Conservation (phyloP, 2,329 filamentous ascomycete species). For the Tolypocladium guangdongense region DNA sequence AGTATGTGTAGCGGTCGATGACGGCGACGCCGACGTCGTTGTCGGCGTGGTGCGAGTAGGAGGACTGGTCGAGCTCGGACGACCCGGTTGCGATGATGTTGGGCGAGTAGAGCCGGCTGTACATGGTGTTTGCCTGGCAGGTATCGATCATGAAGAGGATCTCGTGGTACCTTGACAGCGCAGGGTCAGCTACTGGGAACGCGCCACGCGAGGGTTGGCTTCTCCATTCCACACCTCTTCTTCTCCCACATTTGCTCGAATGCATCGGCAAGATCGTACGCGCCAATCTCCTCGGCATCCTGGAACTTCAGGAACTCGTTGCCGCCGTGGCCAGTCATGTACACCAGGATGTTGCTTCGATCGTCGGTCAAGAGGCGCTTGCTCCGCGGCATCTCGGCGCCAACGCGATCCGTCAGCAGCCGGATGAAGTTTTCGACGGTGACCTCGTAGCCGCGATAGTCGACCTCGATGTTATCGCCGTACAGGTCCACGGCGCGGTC, state of each 20-base stretch:
- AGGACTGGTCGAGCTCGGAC: constrained; percentile 88
- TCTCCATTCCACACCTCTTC: constrained; percentile 55
- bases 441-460: constrained; percentile 96
- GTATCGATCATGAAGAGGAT: constrained; percentile 99
- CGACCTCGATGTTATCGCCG: constrained; percentile 97
- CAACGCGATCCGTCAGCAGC: constrained; percentile 84
- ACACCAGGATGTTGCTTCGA: constrained; percentile 91
- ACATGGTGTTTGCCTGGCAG: constrained; percentile 99
- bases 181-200: neutral
- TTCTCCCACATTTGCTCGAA: constrained; percentile 99
- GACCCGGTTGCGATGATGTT: constrained; percentile 98
- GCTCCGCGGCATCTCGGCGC: constrained; percentile 87
- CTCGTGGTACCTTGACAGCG: constrained; percentile 65
- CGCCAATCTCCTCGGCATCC: constrained; percentile 93
- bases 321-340: constrained; percentile 97
- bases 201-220: neutral
- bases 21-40: constrained; percentile 96
- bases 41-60: constrained; percentile 95
- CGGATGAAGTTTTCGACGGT: constrained; percentile 99
- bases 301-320: constrained; percentile 99
- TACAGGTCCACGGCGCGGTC: constrained; percentile 93
- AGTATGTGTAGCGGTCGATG: constrained; percentile 97
- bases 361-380: constrained; percentile 92
- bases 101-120: constrained; percentile 92
- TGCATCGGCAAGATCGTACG: constrained; percentile 89